A percentile compares a stretch with the other conserved stretches of the same genome.
These are phyloP conservation scores for Fusarium proliferatum DNA, from an alignment of 2,329 filamentous ascomycete genomes.

Conservation along the genomic window DNA sequence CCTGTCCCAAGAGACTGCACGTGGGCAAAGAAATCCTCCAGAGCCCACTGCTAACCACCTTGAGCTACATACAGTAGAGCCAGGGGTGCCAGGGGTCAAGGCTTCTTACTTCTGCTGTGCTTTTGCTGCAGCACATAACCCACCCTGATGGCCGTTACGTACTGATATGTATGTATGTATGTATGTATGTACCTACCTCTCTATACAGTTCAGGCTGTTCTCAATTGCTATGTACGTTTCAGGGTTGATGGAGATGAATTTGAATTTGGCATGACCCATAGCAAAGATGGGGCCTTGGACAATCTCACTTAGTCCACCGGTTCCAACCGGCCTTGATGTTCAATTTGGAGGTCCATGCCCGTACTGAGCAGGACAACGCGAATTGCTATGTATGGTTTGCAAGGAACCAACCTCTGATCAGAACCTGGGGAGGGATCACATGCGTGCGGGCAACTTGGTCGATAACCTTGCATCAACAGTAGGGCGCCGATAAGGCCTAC, in stretches of 20 bases:
- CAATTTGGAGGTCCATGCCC: slow-evolving; percentile 8
- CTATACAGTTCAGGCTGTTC: too few species aligned
- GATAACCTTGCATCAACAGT: slow-evolving; percentile 23
- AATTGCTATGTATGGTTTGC: neutral
- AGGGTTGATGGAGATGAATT: neutral
- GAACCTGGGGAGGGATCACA: slow-evolving; percentile 17
- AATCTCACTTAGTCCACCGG: slow-evolving; percentile 2
- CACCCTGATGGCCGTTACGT: too few species aligned
- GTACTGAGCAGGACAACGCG: neutral
- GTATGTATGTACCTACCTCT: too few species aligned
- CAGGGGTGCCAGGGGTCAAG: neutral
- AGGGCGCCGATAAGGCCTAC: slow-evolving; percentile 18
- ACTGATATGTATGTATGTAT: too few species aligned
- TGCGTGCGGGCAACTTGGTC: slow-evolving; percentile 13
- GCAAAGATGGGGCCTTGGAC: slow-evolving; percentile 7
- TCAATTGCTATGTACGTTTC: too few species aligned
- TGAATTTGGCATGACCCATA: slow-evolving; percentile 2
- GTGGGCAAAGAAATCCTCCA: slow-evolving; percentile 29
- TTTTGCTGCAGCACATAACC: neutral
- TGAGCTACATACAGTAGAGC: neutral
- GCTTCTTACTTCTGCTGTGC: neutral
- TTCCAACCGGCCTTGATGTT: slow-evolving; percentile 6
- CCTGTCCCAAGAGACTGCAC: slow-evolving; percentile 29
- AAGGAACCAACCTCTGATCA: slow-evolving; percentile 8
- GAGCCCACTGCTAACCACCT: neutral